These are phyloP conservation scores for maize (Zea mays) DNA, from an alignment of 176 grass and related monocot species.

Conservation along the genomic window DNA sequence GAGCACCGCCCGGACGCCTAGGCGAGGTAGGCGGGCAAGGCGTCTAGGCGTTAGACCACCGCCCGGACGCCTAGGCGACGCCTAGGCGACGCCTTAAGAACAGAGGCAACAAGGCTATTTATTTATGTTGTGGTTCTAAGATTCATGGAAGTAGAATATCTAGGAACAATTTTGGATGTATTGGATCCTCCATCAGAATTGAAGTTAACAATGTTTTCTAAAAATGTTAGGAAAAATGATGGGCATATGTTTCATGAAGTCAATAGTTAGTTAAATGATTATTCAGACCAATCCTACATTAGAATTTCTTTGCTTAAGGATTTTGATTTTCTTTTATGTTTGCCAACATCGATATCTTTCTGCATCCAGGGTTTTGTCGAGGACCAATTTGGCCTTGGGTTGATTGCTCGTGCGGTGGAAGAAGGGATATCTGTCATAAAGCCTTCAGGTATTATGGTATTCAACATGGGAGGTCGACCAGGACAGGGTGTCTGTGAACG, in stretches of 20 bases:
- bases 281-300: background rate
- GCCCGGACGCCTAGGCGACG: too few species aligned
- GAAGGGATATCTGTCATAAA: slow-evolving; percentile 99
- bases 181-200: background rate
- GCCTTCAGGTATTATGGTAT: slow-evolving; percentile 87
- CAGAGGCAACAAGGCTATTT: background rate
- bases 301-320: background rate
- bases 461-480: slow-evolving; percentile 98
- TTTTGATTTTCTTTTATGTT: slow-evolving; percentile 11
- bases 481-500: slow-evolving; percentile 93
- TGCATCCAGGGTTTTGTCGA: slow-evolving; percentile 82
- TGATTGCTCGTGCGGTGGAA: slow-evolving; percentile 98
- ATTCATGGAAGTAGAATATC: background rate
- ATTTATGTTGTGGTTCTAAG: background rate
- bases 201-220: background rate
- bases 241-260: background rate
- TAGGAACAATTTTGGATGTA: background rate
- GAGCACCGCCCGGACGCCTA: too few species aligned
- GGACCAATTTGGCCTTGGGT: slow-evolving; percentile 93
- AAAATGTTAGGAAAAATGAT: background rate
- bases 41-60: too few species aligned
- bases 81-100: too few species aligned
- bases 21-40: too few species aligned
- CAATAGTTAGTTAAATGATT: slow-evolving; percentile 20
- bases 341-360: slow-evolving; percentile 27